Percentiles rank a stretch among this genome's conserved stretches.
Evolutionary conservation across 306 rosid species (phyloP).

Genomic region (Pachyrhizus erosus): DNA sequence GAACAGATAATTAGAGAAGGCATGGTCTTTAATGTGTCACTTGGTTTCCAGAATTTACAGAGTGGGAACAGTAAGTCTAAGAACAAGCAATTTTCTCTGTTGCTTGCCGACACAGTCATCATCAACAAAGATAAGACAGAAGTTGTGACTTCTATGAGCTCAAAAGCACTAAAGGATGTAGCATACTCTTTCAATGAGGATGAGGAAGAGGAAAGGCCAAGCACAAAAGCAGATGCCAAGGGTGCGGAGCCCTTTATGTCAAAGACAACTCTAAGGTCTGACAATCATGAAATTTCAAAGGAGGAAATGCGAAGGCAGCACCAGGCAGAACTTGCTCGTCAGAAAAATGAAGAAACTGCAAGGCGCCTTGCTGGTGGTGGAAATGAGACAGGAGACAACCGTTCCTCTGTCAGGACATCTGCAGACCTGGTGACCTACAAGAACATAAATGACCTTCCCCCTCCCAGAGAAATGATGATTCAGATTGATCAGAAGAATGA

Average conservation of each 20-base stretch:
- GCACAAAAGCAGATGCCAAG: slow-evolving; percentile 46
- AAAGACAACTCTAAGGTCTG: slow-evolving; percentile 90
- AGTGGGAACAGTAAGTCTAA: slow-evolving; percentile 57
- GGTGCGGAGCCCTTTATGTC: slow-evolving; percentile 61
- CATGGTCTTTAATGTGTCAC: slow-evolving; percentile 86
- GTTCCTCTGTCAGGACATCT: slow-evolving; percentile 59
- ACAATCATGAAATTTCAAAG: slow-evolving; percentile 89
- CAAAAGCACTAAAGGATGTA: slow-evolving; percentile 81
- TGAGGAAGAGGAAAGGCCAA: slow-evolving; percentile 74
- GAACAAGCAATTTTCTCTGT: slow-evolving; percentile 67
- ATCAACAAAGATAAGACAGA: slow-evolving; percentile 72
- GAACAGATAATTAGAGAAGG: slow-evolving; percentile 77
- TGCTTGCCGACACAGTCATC: slow-evolving; percentile 88
- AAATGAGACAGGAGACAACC: slow-evolving; percentile 62
- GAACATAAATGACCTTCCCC: slow-evolving; percentile 80
- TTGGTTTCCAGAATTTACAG: slow-evolving; percentile 89
- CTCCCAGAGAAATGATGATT: slow-evolving; percentile 86
- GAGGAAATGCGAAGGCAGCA: slow-evolving; percentile 97
- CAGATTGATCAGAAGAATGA: slow-evolving; percentile 91
- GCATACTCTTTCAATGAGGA: slow-evolving; percentile 94
- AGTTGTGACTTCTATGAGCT: slow-evolving; percentile 66
- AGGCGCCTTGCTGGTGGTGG: slow-evolving; percentile 92
- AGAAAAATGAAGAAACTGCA: slow-evolving; percentile 98
- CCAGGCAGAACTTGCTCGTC: slow-evolving; percentile 98
- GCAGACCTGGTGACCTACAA: slow-evolving; percentile 83